Percentiles rank a stretch among this genome's conserved stretches.
phyloP scores from a whole-genome alignment of 768 basidiomycete species.

The Naganishia vishniacii region DNA sequence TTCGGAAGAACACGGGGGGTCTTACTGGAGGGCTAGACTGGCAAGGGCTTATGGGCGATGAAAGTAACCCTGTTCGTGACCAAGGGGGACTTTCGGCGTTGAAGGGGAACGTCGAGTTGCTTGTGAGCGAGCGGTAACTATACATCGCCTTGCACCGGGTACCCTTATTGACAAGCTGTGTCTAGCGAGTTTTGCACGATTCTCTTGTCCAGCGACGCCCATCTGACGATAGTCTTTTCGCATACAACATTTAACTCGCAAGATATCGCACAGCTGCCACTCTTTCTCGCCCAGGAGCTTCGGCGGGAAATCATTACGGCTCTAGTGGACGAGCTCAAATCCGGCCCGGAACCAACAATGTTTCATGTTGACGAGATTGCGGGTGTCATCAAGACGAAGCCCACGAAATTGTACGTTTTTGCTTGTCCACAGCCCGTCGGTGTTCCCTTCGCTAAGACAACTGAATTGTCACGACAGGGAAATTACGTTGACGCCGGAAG shows the following conservation, averaged over 20 bases:
- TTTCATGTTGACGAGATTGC: conserved; percentile 9
- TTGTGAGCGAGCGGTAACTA: conserved; percentile 19
- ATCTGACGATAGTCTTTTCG: conserved; percentile 20
- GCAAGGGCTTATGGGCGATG: conserved; percentile 15
- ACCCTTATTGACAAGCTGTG: neutral
- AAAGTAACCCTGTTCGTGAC: too few species aligned
- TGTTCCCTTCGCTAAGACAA: too few species aligned
- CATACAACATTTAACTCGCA: conserved; percentile 15
- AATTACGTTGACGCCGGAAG: neutral
- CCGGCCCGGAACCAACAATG: neutral
- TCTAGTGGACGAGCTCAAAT: neutral
- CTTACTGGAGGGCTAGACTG: conserved; percentile 26
- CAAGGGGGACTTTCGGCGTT: neutral
- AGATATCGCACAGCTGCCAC: conserved; percentile 27
- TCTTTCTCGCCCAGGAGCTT: conserved; percentile 11
- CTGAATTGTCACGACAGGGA: neutral
- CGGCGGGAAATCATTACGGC: neutral
- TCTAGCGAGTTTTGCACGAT: conserved; percentile 23
- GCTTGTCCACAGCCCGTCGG: too few species aligned
- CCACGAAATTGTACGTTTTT: conserved; percentile 4
- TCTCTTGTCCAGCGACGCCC: conserved; percentile 8
- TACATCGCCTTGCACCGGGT: neutral
- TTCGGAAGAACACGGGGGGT: conserved; percentile 15
- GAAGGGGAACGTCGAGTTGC: conserved; percentile 25
- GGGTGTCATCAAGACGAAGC: conserved; percentile 11